Evolutionary conservation across 495 filamentous ascomycete genomes (phyloP).

Genomic region (Penicillium goetzii): DNA sequence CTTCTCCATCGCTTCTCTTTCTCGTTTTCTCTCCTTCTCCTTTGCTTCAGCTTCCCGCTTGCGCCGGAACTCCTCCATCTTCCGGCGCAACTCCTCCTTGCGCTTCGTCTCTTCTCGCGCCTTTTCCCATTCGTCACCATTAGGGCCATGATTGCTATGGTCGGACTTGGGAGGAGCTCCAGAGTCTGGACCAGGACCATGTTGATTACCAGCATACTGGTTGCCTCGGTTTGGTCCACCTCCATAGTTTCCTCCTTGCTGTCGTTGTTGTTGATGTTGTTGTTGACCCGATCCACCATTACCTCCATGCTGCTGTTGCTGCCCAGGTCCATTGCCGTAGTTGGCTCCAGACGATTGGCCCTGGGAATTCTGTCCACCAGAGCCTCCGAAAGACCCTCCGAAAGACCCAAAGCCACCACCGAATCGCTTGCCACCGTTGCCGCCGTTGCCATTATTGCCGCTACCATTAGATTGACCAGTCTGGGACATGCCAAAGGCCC

Average conservation of each 20-base stretch:
- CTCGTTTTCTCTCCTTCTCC: conserved; percentile 49
- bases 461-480: conserved; percentile 35
- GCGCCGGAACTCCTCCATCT: conserved; percentile 65
- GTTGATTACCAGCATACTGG: conserved; percentile 45
- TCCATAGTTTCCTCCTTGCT: conserved; percentile 34
- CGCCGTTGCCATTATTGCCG: neutral
- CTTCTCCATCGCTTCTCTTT: conserved; percentile 56
- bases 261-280: conserved; percentile 26
- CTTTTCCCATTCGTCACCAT: conserved; percentile 66
- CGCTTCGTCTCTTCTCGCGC: conserved; percentile 69
- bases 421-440: conserved; percentile 29
- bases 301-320: conserved; percentile 21
- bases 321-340: conserved; percentile 25
- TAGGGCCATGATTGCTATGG: conserved; percentile 24
- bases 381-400: conserved; percentile 13
- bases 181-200: conserved; percentile 5
- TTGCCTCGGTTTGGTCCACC: conserved; percentile 34
- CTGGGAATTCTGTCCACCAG: conserved; percentile 26
- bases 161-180: conserved; percentile 29
- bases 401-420: conserved; percentile 26
- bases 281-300: conserved; percentile 23
- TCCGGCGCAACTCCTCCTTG: conserved; percentile 55
- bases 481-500: conserved; percentile 72
- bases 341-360: conserved; percentile 25
- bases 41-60: conserved; percentile 47